Percentiles rank a stretch among this genome's conserved stretches.
Conservation (phyloP, 176 grass and related monocot species). For the Cenchrus fungigraminus region DNA sequence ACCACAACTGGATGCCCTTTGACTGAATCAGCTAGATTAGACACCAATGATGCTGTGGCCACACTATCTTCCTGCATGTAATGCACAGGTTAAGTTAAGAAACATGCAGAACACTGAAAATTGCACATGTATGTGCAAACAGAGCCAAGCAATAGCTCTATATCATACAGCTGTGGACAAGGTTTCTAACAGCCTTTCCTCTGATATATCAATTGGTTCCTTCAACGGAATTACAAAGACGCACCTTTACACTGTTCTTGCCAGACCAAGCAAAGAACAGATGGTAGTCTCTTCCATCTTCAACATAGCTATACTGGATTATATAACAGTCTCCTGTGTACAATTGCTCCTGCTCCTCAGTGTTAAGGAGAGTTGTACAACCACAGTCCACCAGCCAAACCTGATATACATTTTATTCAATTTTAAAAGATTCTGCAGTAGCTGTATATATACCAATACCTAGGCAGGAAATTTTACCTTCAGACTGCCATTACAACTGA, state of each 20-base stretch:
- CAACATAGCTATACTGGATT: slow-evolving; percentile 56
- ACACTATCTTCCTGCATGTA: slow-evolving; percentile 65
- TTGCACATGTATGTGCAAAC: background rate
- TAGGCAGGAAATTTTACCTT: slow-evolving; percentile 51
- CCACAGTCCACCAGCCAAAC: slow-evolving; percentile 69
- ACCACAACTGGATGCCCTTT: slow-evolving; percentile 63
- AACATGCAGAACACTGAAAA: slow-evolving; percentile 23
- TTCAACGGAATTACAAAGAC: slow-evolving; percentile 11
- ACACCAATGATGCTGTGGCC: slow-evolving; percentile 45
- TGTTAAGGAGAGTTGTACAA: slow-evolving; percentile 50
- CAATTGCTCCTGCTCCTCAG: slow-evolving; percentile 61
- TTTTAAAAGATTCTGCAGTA: slow-evolving; percentile 19
- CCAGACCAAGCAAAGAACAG: slow-evolving; percentile 70
- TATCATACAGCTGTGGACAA: background rate
- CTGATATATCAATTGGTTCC: background rate
- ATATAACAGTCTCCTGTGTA: slow-evolving; percentile 79
- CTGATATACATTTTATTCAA: slow-evolving; percentile 37
- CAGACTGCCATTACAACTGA: slow-evolving; percentile 60
- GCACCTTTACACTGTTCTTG: slow-evolving; percentile 64
- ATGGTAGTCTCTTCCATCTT: slow-evolving; percentile 57
- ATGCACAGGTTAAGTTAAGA: slow-evolving; percentile 20
- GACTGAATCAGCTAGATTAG: slow-evolving; percentile 58
- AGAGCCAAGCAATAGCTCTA: background rate
- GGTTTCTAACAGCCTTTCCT: background rate
- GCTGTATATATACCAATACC: background rate